Evolutionary conservation across 805 yeast genomes (phyloP).

Genomic region (Teunomyces lycoperdinae): DNA sequence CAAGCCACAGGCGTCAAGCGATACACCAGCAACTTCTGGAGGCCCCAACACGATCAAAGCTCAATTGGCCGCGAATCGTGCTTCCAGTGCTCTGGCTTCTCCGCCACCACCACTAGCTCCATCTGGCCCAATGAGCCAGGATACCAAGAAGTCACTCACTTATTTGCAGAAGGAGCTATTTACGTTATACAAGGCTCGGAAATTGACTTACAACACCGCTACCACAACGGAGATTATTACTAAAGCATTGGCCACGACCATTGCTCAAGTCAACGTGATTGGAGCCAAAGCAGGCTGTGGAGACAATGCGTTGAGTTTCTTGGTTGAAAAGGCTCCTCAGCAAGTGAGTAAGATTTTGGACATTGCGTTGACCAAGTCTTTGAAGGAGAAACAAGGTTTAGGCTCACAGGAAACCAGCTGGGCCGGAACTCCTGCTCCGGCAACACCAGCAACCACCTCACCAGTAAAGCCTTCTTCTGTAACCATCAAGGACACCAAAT

Average conservation of each 20-base stretch:
- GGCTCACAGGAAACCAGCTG: conserved; percentile 16
- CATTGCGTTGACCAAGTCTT: conserved; percentile 78
- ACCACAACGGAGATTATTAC: conserved; percentile 83
- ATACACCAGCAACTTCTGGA: conserved; percentile 6
- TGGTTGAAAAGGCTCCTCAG: conserved; percentile 78
- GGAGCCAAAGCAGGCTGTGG: conserved; percentile 82
- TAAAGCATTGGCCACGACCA: conserved; percentile 89
- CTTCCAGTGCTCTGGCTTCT: conserved; percentile 21
- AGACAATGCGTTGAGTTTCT: conserved; percentile 72
- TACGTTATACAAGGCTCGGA: conserved; percentile 72
- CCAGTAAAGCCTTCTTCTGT: conserved; percentile 3
- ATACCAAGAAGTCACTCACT: conserved; percentile 71
- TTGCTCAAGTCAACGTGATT: conserved; percentile 84
- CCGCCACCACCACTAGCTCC: conserved; percentile 15
- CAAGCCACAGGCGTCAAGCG: conserved; percentile 19
- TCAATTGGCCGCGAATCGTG: conserved; percentile 46
- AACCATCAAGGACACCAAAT: not conserved
- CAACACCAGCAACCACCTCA: conserved; percentile 2
- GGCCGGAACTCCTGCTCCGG: conserved; percentile 12
- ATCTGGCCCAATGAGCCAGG: conserved; percentile 45
- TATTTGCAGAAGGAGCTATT: conserved; percentile 85
- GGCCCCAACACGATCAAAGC: conserved; percentile 35
- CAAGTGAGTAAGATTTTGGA: conserved; percentile 76
- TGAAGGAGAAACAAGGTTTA: conserved; percentile 42
- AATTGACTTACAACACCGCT: conserved; percentile 67